A percentile compares a stretch with the other conserved stretches of the same genome.
Evolutionary conservation across 495 filamentous ascomycete species (phyloP).

Genomic region (Aspergillus funiculosus): DNA sequence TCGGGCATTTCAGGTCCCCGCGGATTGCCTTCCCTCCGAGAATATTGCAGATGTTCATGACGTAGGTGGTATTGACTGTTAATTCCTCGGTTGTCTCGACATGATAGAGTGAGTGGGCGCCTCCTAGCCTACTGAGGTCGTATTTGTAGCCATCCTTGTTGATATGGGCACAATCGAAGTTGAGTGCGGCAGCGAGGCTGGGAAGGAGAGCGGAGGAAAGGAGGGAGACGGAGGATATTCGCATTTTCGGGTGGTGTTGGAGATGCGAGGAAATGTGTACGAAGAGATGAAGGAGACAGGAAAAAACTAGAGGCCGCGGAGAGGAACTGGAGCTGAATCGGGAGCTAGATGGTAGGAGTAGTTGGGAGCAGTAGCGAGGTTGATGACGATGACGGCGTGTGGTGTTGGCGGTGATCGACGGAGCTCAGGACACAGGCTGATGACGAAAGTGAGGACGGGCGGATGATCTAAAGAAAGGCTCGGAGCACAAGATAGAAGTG

Average conservation of each 20-base stretch:
- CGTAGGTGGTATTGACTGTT: constrained; percentile 71
- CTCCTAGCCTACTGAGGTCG: constrained; percentile 59
- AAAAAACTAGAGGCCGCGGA: neutral
- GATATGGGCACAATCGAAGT: constrained; percentile 60
- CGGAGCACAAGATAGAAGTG: neutral
- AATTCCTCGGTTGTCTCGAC: constrained; percentile 42
- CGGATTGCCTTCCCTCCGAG: constrained; percentile 52
- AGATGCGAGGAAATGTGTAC: constrained; percentile 1
- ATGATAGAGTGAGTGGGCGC: constrained; percentile 69
- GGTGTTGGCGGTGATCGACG: constrained; percentile 5
- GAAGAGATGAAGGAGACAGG: neutral
- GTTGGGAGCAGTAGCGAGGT: neutral
- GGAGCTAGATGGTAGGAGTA: neutral
- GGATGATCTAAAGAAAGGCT: constrained; percentile 3
- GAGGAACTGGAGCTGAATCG: neutral
- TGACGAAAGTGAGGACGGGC: constrained; percentile 5
- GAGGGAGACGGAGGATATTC: constrained; percentile 34
- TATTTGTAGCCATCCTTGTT: constrained; percentile 53
- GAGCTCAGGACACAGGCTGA: constrained; percentile 8
- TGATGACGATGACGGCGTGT: constrained; percentile 13
- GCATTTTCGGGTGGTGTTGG: constrained; percentile 28
- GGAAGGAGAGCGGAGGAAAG: constrained; percentile 45
- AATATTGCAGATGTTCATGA: constrained; percentile 73
- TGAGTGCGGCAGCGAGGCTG: constrained; percentile 37
- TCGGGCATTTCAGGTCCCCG: constrained; percentile 59